These are phyloP conservation scores for Limnanthes douglasii DNA, from an alignment of 345 rosid species.

Conservation along the genomic window DNA sequence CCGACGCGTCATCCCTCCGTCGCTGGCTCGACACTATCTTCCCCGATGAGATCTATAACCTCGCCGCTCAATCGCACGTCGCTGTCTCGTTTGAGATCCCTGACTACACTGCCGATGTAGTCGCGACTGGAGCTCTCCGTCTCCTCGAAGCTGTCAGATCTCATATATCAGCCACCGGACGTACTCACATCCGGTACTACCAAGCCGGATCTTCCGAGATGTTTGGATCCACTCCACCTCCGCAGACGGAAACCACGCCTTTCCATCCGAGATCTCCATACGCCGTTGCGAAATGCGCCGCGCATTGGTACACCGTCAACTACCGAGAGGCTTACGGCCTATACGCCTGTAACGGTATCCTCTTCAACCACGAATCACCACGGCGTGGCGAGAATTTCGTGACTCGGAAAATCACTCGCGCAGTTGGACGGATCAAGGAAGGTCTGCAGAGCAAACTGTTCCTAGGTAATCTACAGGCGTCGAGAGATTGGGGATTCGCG, in stretches of 20 bases:
- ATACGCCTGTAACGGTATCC: conserved; percentile 76
- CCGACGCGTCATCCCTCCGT: conserved; percentile 87
- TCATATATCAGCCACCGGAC: conserved; percentile 46
- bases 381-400: conserved; percentile 81
- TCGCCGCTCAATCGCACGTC: conserved; percentile 92
- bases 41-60: conserved; percentile 89
- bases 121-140: conserved; percentile 89
- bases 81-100: conserved; percentile 97
- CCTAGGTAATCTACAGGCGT: conserved; percentile 63
- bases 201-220: conserved; percentile 87
- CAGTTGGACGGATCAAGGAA: conserved; percentile 66
- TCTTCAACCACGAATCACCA: conserved; percentile 86
- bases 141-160: conserved; percentile 93
- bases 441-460: conserved; percentile 70
- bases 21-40: conserved; percentile 85
- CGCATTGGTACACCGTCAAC: conserved; percentile 86
- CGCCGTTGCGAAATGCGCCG: conserved; percentile 73
- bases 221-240: conserved; percentile 90
- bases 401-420: conserved; percentile 72
- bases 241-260: conserved; percentile 52
- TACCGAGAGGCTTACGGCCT: conserved; percentile 80
- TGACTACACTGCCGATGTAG: conserved; percentile 89
- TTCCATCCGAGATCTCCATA: conserved; percentile 89
- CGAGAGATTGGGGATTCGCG: conserved; percentile 88
- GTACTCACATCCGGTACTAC: conserved; percentile 44